A percentile compares a stretch with the other conserved stretches of the same genome.
Conservation (phyloP, 2,329 filamentous ascomycete species). For the Colletotrichum tropicale region DNA sequence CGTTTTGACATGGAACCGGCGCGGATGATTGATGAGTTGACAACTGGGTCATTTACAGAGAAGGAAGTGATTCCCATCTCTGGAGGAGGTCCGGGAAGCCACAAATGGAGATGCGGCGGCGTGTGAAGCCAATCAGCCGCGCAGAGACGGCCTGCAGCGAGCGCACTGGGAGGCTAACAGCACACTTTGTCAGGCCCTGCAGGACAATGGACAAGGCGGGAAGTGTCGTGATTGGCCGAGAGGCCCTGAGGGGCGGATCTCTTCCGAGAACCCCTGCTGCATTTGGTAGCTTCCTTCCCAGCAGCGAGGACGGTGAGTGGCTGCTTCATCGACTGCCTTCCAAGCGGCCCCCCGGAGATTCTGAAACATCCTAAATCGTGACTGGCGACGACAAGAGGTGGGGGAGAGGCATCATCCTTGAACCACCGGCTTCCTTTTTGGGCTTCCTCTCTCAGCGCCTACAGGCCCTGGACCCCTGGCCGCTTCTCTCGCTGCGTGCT, state of each 20-base stretch:
- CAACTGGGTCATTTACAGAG: neutral
- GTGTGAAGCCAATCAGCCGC: neutral
- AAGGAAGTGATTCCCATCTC: slow-evolving; percentile 10
- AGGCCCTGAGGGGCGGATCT: slow-evolving; percentile 6
- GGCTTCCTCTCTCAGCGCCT: neutral
- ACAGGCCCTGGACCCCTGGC: neutral
- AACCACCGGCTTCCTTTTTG: slow-evolving; percentile 9
- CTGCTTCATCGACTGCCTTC: neutral
- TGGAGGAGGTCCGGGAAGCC: neutral
- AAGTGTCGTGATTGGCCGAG: neutral
- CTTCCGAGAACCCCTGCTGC: slow-evolving; percentile 13
- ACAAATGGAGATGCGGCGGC: neutral
- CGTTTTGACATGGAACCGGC: neutral
- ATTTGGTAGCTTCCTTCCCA: neutral
- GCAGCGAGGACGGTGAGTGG: neutral
- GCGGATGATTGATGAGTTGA: neutral
- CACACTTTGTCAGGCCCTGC: neutral
- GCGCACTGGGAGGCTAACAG: neutral
- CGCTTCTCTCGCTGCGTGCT: neutral
- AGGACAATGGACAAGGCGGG: neutral
- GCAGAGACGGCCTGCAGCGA: neutral
- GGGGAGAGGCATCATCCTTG: neutral
- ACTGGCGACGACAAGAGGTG: slow-evolving; percentile 10
- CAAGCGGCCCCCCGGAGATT: neutral
- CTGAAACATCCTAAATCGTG: slow-evolving; percentile 21